A percentile compares a stretch with the other conserved stretches of the same genome.
phyloP scores from a whole-genome alignment of 129 eudicot species.

The Flaveria trinervia region DNA sequence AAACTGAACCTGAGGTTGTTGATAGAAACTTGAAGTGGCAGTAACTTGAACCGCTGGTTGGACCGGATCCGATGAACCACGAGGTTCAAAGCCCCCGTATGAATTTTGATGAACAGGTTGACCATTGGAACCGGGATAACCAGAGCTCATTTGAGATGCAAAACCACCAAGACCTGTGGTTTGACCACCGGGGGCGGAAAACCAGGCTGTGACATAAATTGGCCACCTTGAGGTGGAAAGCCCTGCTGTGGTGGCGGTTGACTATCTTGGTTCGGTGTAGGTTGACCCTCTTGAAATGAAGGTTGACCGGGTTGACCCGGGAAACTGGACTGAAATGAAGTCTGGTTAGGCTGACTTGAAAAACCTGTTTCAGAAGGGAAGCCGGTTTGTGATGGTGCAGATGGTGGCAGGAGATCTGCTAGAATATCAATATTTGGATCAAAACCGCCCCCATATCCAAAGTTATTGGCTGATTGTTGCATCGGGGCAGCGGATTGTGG shows the following conservation, averaged over 20 bases:
- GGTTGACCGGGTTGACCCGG: slow-evolving; percentile 17
- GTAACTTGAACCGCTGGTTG: slow-evolving; percentile 34
- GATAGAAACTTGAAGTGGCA: slow-evolving; percentile 35
- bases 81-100: slow-evolving; percentile 50
- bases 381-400: slow-evolving; percentile 32
- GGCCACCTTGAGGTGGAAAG: slow-evolving; percentile 12
- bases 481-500: slow-evolving; percentile 41
- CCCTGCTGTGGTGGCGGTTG: slow-evolving; percentile 27
- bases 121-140: slow-evolving; percentile 39
- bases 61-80: slow-evolving; percentile 38
- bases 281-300: slow-evolving; percentile 34
- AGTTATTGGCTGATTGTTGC: slow-evolving; percentile 33
- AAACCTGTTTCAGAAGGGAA: slow-evolving; percentile 31
- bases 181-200: slow-evolving; percentile 37
- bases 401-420: slow-evolving; percentile 90
- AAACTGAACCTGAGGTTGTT: slow-evolving; percentile 44
- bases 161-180: slow-evolving; percentile 25
- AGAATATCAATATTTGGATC: slow-evolving; percentile 60
- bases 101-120: slow-evolving; percentile 34
- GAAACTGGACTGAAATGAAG: slow-evolving; percentile 31
- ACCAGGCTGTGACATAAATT: slow-evolving; percentile 11
- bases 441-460: slow-evolving; percentile 40
- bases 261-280: slow-evolving; percentile 27
- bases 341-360: slow-evolving; percentile 32
- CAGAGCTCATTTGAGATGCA: slow-evolving; percentile 43